Base-by-base conservation (phyloP, 1,139 yeast species). In the Hanseniaspora sp. region DNA sequence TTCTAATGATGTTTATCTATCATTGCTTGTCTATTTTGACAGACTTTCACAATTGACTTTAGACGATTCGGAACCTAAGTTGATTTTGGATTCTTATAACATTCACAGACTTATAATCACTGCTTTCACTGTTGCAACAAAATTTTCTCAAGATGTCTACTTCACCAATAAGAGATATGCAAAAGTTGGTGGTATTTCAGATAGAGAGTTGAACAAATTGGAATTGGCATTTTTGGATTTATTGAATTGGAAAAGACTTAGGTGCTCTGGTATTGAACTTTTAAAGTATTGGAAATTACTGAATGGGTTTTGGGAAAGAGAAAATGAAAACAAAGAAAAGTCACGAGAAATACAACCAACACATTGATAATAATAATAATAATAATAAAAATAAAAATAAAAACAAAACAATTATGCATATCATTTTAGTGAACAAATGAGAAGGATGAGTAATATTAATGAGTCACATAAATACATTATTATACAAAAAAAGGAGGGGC, bases 161-260 rank as follows among this genome's bases (percentile, higher is more conserved):
- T 92, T 94, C 74, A 92, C 94, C 65, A 92, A 94, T 69, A 82
- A 95, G 55, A 78, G 99, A 59, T 92, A 94, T 67, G 97, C 98
- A 29, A 87, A 92, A 68, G 97, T 92, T 43, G 98, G 99, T 8
- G 99, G 99, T 1, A 75, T 92, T 56, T 96, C 97, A 8, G 76
- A 90, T 56, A 96, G 88, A 57, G 99, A 92, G 66, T 75, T 92
- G 64, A 92, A 94, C 66, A 92, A 87, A 69, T 74, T 92, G 60
- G 99, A 92, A 68, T 72, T 92, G 54, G 97, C 92, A 67, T 48
- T 54, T 40, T 41, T 54, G 37, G 54, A 51, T 28, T 15, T 51
- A 29, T 17, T 51, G 34, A 38, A 31, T 15, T 51, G 54, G 54
- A 46, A 51, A 31, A 31, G 13, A 17, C 33, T 51, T 12, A 31